phyloP scores from a whole-genome alignment of 768 basidiomycete genomes.

The Suillus paluster region DNA sequence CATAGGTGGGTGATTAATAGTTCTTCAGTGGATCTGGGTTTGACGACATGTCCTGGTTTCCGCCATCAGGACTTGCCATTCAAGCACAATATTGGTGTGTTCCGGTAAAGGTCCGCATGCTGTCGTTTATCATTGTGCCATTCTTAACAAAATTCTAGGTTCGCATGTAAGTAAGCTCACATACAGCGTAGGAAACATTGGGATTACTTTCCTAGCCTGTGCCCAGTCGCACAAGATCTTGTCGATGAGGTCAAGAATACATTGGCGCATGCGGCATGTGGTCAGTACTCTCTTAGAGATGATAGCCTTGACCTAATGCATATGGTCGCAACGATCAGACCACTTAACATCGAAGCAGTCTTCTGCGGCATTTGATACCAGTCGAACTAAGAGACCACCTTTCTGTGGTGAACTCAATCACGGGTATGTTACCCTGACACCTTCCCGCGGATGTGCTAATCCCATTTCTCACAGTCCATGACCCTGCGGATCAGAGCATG shows the following conservation, averaged over 20 bases:
- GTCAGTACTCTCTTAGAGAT: conserved; percentile 13
- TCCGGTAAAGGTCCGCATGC: neutral
- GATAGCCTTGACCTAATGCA: neutral
- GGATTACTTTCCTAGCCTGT: conserved; percentile 34
- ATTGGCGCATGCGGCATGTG: conserved; percentile 32
- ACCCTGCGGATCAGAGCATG: neutral
- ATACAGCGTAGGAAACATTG: conserved; percentile 38
- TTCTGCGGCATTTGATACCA: conserved; percentile 22
- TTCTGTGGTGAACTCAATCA: conserved; percentile 28
- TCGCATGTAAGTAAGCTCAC: conserved; percentile 6
- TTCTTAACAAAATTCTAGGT: neutral
- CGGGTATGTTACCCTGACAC: conserved; percentile 19
- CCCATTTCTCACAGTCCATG: neutral
- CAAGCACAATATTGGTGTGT: conserved; percentile 43
- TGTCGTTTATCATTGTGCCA: neutral
- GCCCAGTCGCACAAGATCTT: conserved; percentile 28
- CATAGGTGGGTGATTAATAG: conserved; percentile 21
- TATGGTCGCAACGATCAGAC: conserved; percentile 15
- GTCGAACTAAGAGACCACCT: conserved; percentile 27
- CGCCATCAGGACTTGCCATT: conserved; percentile 34
- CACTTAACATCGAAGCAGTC: conserved; percentile 34
- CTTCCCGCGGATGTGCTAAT: neutral
- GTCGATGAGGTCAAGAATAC: conserved; percentile 29
- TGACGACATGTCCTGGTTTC: neutral
- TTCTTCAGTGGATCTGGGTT: neutral